These are phyloP conservation scores for Pyrenophora seminiperda DNA, from an alignment of 2,329 filamentous ascomycete species.

Conservation along the genomic window DNA sequence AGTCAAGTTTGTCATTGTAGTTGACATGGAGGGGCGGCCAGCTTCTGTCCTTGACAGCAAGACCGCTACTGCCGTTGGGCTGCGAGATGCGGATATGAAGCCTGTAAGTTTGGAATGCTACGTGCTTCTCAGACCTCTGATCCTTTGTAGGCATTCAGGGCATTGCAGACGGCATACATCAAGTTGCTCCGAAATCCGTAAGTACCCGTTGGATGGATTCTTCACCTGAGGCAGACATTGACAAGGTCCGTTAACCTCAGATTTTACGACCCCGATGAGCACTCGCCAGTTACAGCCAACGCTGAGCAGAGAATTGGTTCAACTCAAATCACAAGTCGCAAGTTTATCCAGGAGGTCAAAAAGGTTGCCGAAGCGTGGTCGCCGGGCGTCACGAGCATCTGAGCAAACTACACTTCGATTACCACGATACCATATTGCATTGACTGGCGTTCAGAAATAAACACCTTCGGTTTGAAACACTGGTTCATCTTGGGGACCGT, in stretches of 20 bases:
- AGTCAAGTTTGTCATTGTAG: constrained; percentile 84
- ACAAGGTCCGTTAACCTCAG: constrained; percentile 60
- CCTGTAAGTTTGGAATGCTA: constrained; percentile 59
- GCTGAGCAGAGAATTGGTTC: constrained; percentile 52
- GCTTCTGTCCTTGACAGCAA: constrained; percentile 44
- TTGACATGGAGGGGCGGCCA: constrained; percentile 82
- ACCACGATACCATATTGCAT: constrained; percentile 34
- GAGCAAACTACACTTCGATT: constrained; percentile 28
- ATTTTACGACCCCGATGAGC: constrained; percentile 89
- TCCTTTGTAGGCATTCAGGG: constrained; percentile 72
- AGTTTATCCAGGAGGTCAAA: constrained; percentile 81
- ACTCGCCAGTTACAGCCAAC: constrained; percentile 64
- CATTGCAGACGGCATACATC: constrained; percentile 92
- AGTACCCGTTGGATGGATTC: neutral
- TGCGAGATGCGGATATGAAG: constrained; percentile 86
- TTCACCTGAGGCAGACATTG: neutral
- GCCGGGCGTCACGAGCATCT: constrained; percentile 70
- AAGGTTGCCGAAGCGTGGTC: constrained; percentile 85
- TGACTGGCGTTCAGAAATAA: constrained; percentile 29
- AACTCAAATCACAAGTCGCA: constrained; percentile 77
- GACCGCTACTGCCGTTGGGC: constrained; percentile 61
- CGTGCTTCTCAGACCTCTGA: constrained; percentile 9
- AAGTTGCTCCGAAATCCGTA: constrained; percentile 78
- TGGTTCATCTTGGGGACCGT: neutral
- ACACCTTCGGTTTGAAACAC: neutral